These are phyloP conservation scores for rapeseed (Brassica napus) DNA, from an alignment of 345 rosid genomes.

Conservation along the genomic window DNA sequence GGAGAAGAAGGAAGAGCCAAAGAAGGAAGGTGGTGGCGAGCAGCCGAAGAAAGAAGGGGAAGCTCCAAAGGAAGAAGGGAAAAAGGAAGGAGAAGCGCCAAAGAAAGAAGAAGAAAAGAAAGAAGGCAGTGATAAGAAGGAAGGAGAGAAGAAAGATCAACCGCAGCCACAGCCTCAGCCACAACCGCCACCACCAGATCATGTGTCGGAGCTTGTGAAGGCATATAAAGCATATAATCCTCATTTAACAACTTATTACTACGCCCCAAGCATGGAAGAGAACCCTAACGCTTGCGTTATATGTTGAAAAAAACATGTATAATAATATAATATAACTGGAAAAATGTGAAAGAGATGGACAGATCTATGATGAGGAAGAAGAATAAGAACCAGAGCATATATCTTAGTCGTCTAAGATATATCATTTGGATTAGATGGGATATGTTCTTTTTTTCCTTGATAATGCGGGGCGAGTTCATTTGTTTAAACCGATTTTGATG, in stretches of 20 bases:
- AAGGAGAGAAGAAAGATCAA: conserved; percentile 48
- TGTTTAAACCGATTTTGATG: conserved; percentile 24
- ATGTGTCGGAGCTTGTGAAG: conserved; percentile 40
- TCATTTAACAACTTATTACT: conserved; percentile 61
- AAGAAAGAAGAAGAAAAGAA: conserved; percentile 44
- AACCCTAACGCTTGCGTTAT: conserved; percentile 91
- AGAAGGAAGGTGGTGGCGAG: conserved; percentile 58
- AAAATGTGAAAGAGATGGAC: not conserved
- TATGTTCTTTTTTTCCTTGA: conserved; percentile 16
- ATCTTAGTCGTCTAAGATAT: conserved; percentile 17
- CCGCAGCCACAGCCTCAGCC: conserved; percentile 33
- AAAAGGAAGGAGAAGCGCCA: conserved; percentile 50
- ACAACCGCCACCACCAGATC: conserved; percentile 48
- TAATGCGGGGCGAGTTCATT: conserved; percentile 17
- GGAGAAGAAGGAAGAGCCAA: conserved; percentile 65
- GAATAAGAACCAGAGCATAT: conserved; percentile 15
- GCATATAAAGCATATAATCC: conserved; percentile 75
- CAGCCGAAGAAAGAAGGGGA: conserved; percentile 53
- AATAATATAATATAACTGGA: not conserved
- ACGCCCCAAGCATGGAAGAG: conserved; percentile 88
- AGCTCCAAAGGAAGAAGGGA: conserved; percentile 54
- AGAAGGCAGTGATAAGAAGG: conserved; percentile 44
- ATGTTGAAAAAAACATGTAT: conserved; percentile 11
- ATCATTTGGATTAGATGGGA: conserved; percentile 13
- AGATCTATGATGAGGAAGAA: conserved; percentile 16